Evolutionary conservation across 768 basidiomycete species (phyloP), one percentile per base, ranked within the genome.

Genomic region (Hypsizygus marmoreus): DNA sequence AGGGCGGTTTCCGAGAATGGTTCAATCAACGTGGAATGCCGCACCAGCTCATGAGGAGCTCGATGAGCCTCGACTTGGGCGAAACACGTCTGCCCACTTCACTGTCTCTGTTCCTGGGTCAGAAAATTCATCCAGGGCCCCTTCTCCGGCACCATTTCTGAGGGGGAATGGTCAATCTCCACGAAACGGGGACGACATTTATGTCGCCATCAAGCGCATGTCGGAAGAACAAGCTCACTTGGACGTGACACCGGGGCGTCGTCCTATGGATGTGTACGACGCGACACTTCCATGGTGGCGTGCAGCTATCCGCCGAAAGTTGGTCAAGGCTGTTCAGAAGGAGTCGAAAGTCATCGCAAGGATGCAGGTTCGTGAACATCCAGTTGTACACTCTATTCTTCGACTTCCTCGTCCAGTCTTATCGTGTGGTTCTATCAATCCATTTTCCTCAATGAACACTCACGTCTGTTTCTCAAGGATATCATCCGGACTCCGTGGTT

Each of bases 281-380:
- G 63, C 74, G 1, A 81, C 75, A 0, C 61, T 92, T 47, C 75
- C 80, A 5, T 65, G 72, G 61, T 91, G 88, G 89, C 68, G 86
- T 51, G 79, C 82, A 19, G 73, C 67, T 0, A 65, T 88, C 30
- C 77, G 90, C 14, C 62, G 76, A 29, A 60, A 54, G 43, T 65
- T 91, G 12, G 70, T 89, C 30, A 64, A 60, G 46, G 66, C 62
- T 29, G 77, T 91, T 16, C 65, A 72, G 26, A 64, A 69, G 58
- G 89, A 92, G 66, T 84, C 82, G 4, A 53, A 66, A 51, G 53
- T 81, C 25, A 70, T 91, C 32, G 88, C 79, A 2, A 71, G 62
- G 29, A 77, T 88, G 73, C 89, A 91, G 79, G 89, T 81, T 29
- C 39, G 70, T 59, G 5, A 24, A 3, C 28, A 5, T n/a, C 2